Evolutionary conservation across 768 basidiomycete species (phyloP), one percentile per base, ranked within the genome.

Genomic region (Erythrobasidium yunnanense): DNA sequence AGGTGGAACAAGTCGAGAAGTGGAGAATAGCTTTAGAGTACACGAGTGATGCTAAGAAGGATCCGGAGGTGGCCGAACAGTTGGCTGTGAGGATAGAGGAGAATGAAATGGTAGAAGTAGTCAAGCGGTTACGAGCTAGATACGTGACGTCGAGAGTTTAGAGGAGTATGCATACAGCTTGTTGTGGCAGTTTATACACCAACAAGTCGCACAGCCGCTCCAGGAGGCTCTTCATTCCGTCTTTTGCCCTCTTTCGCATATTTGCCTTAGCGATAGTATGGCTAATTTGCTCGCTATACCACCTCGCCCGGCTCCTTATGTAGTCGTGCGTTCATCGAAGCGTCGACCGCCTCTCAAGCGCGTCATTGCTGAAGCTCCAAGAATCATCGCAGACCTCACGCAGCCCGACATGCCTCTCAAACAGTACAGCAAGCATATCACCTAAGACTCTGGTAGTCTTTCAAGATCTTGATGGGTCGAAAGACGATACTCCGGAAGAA

Each of bases 1-100:
- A 93, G 70, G 51, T 54, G 72, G 82, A 83, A 5, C 86, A 85
- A 35, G 77, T 97, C 49, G 86, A 86, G 69, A 79, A 78, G 72
- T 96, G 93, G 93, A 84, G 82, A 74, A 81, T 82, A 54, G 84
- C 79, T 57, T 79, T 81, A n/a, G 83, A 82, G 77, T 13, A 53
- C 13, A 62, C 22, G 2, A 46, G 45, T 20, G 22, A 29, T 20
- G 23, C 6, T 25, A 42, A 51, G 17, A 11, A 34, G 33, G 67
- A 58, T 42, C 34, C 25, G 18, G 57, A 32, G 3, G 46, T 29
- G 6, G 38, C 2, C n/a, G 49, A 34, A 7, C 46, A 49, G 42
- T 15, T 46, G 60, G 25, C n/a, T 4, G 25, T 46, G 5, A 45
- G 23, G 8, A 34, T 27, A 49, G 47, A n/a, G 4, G 23, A 58